Conservation (phyloP, 495 filamentous ascomycete genomes). For the Astrothelium macrocarpum region DNA sequence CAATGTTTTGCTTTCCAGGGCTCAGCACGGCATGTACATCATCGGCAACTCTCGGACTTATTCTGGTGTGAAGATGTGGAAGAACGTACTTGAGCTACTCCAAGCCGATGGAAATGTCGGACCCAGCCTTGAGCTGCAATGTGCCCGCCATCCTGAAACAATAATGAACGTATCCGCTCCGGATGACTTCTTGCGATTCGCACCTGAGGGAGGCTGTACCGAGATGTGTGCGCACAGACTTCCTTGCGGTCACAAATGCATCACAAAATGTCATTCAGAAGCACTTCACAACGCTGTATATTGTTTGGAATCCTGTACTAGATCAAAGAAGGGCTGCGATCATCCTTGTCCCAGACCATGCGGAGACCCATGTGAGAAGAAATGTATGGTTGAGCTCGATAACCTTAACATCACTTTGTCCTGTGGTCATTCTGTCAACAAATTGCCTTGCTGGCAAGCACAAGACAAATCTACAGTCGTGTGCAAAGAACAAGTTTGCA, state of each 20-base stretch:
- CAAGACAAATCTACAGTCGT: slow-evolving; percentile 30
- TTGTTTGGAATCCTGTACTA: slow-evolving; percentile 53
- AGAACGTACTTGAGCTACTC: slow-evolving; percentile 49
- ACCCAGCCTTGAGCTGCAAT: slow-evolving; percentile 45
- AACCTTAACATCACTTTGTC: slow-evolving; percentile 35
- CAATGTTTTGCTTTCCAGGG: slow-evolving; percentile 65
- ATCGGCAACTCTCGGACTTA: slow-evolving; percentile 61
- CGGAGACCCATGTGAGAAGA: slow-evolving; percentile 46
- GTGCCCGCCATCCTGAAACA: slow-evolving; percentile 56
- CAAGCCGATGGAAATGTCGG: slow-evolving; percentile 43
- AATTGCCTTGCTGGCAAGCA: slow-evolving; percentile 44
- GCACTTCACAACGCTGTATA: slow-evolving; percentile 51
- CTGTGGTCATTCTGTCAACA: slow-evolving; percentile 48
- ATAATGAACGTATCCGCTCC: slow-evolving; percentile 47
- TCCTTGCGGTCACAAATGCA: slow-evolving; percentile 63
- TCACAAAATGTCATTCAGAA: slow-evolving; percentile 59
- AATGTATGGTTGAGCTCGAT: slow-evolving; percentile 37
- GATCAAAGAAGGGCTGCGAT: slow-evolving; percentile 46
- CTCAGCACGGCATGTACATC: slow-evolving; percentile 76
- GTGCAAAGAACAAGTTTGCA: slow-evolving; percentile 34
- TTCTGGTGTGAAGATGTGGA: slow-evolving; percentile 57
- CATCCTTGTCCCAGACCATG: slow-evolving; percentile 55
- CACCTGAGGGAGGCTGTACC: slow-evolving; percentile 66
- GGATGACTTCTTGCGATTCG: slow-evolving; percentile 49
- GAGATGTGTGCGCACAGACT: slow-evolving; percentile 50